These are phyloP conservation scores for Besnoitia besnoiti DNA, from an alignment of 169 alveolate genomes.

Conservation along the genomic window DNA sequence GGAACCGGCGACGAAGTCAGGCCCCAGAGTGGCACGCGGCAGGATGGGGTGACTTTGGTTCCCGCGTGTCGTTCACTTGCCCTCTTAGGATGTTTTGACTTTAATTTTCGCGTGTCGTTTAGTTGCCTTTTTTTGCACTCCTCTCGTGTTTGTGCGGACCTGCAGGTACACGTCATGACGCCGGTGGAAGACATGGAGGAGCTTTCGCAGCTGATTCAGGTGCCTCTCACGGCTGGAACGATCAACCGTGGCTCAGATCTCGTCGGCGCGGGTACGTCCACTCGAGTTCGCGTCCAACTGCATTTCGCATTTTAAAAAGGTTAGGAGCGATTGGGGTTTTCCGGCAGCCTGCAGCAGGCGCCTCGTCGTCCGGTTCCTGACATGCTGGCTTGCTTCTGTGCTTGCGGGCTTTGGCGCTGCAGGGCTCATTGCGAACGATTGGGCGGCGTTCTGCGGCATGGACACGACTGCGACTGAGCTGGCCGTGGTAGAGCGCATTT, in stretches of 20 bases:
- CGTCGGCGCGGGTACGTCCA: conserved; percentile 84
- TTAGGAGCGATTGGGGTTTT: no score
- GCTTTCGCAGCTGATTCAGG: conserved; percentile 92
- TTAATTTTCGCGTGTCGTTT: no score
- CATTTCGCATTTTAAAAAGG: no score
- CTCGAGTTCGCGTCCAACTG: no score
- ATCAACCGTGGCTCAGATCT: conserved; percentile 98
- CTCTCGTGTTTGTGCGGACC: neutral
- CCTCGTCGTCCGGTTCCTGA: no score
- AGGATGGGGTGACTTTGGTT: neutral
- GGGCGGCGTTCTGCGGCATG: conserved; percentile 98
- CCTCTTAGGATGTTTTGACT: no score
- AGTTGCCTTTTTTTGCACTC: no score
- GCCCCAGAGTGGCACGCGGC: neutral
- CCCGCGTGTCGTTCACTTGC: neutral
- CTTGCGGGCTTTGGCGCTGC: no score
- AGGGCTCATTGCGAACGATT: conserved; percentile 97
- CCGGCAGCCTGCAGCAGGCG: no score
- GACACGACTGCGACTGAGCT: conserved; percentile 99
- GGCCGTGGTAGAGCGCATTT: conserved; percentile 65
- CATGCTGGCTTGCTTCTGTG: no score
- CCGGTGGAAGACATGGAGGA: conserved; percentile 98
- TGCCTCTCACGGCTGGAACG: conserved; percentile 99
- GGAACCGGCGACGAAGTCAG: neutral
- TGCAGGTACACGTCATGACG: conserved; percentile 93